These are phyloP conservation scores for Mortierella alpina DNA, from an alignment of 192 early-diverging fungal genomes.

Conservation along the genomic window DNA sequence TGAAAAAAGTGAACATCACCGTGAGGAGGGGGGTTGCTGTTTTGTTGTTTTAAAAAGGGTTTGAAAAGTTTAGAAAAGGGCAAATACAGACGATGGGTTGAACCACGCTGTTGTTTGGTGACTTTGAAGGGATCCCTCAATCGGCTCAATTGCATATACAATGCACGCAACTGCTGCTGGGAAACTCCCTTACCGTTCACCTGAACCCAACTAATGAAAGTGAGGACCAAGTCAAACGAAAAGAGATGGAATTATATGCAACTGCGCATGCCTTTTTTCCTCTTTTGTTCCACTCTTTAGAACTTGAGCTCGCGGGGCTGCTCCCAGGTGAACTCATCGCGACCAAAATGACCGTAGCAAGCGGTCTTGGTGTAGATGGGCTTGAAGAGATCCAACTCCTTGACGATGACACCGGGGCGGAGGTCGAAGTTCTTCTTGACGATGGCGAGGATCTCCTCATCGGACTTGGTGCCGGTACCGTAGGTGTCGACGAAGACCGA, in stretches of 20 bases:
- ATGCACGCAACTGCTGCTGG: constrained; percentile 3
- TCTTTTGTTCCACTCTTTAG: constrained; percentile 40
- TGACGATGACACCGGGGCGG: constrained; percentile 97
- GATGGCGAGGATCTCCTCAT: constrained; percentile 91
- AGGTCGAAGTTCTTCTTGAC: constrained; percentile 99
- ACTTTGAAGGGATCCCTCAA: constrained; percentile 24
- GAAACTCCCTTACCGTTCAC: background rate
- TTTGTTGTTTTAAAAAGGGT: constrained; percentile 19
- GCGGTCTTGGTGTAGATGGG: constrained; percentile 98
- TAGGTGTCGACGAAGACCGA: constrained; percentile 97
- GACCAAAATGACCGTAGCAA: constrained; percentile 95
- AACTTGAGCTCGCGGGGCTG: constrained; percentile 54
- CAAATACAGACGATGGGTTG: constrained; percentile 47
- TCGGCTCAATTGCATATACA: constrained; percentile 41
- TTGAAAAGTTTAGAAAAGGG: constrained; percentile 27
- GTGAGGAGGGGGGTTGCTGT: background rate
- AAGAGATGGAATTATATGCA: background rate
- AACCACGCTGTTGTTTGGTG: constrained; percentile 43
- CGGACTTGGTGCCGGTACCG: constrained; percentile 91
- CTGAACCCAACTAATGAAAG: background rate
- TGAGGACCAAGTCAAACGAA: background rate
- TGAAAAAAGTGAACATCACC: constrained; percentile 1
- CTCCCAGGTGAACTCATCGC: constrained; percentile 73
- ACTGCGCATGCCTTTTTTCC: constrained; percentile 38
- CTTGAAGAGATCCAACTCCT: constrained; percentile 98